Base-by-base conservation (phyloP, 495 filamentous ascomycete genomes). In the Penicillium chermesinum region DNA sequence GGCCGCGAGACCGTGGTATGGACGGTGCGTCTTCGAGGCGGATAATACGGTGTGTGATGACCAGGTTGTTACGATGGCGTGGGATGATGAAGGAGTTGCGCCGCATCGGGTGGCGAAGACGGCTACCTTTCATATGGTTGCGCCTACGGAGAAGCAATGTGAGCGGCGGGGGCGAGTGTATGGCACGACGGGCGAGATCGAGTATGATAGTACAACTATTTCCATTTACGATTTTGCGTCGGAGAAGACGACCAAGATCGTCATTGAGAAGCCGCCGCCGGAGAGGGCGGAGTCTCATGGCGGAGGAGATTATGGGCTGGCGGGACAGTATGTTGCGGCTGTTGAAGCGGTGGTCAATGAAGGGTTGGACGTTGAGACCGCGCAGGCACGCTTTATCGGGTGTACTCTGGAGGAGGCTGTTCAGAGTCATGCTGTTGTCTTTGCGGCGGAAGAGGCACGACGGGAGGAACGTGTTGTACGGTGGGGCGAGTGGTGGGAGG, bases 41-140 rank as follows among this genome's bases (percentile, higher is more conserved):
- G 88, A 91, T 62, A 98, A 96, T 58, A 82, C 89, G 57, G 93
- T 75, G 17, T 88, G 84, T 59, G 93, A 98, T 62, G 88, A 96
- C 57, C 91, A 97, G 62, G 69, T 83, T 20, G 93, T 97, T 7
- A 90, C 84, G 0, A 79, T 96, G 17, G 79, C 75, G 2, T 97
- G 93, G 91, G 83, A 89, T 32, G 65, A 70, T 40, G 58, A 69
- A 35, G 36, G 40, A 2, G 16, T 35, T 47, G 22, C 72, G 70
- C 27, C 77, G 80, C 44, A 82, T 7, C 57, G 58, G 4, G 47
- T 80, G 6, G 79, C 87, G 10, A 97, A 96, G 65, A 89, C 83
- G 13, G 93, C 94, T 0, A 80, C 79, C 5, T 86, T 97, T 65
- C 91, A 95, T 62, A 96, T 97, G 93, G 83, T 91, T 17, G 90